phyloP scores from a whole-genome alignment of 148 eudicot genomes.

The Rhododendron ovatum region DNA sequence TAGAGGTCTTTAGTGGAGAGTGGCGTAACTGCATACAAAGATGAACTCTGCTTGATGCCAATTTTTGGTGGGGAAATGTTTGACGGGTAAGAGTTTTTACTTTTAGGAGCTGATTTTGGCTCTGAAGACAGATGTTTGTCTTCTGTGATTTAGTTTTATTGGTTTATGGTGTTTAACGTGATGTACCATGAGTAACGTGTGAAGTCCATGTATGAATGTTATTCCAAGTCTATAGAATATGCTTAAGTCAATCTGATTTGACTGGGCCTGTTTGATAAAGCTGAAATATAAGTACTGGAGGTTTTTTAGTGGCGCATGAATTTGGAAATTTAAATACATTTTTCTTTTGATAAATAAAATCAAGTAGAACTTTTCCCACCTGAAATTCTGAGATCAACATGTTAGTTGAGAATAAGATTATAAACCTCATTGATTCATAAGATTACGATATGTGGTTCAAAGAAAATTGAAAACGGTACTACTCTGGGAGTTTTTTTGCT shows the following conservation, averaged over 20 bases:
- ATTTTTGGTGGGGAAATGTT: neutral
- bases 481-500: neutral
- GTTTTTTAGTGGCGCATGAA: neutral
- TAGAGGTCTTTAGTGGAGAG: neutral
- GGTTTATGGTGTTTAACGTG: neutral
- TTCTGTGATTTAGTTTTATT: neutral
- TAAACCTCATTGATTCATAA: neutral
- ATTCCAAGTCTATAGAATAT: neutral
- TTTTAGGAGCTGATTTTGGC: neutral
- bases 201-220: neutral
- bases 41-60: neutral
- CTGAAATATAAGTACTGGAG: neutral
- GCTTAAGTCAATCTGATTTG: neutral
- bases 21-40: neutral
- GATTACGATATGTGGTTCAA: neutral
- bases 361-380: neutral
- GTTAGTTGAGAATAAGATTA: neutral
- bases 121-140: neutral
- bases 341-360: neutral
- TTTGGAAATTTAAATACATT: neutral
- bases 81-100: neutral
- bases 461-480: neutral
- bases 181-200: neutral
- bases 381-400: neutral
- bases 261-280: neutral